Conservation (phyloP, 1,284 basidiomycete genomes). For the Waitea zeae region DNA sequence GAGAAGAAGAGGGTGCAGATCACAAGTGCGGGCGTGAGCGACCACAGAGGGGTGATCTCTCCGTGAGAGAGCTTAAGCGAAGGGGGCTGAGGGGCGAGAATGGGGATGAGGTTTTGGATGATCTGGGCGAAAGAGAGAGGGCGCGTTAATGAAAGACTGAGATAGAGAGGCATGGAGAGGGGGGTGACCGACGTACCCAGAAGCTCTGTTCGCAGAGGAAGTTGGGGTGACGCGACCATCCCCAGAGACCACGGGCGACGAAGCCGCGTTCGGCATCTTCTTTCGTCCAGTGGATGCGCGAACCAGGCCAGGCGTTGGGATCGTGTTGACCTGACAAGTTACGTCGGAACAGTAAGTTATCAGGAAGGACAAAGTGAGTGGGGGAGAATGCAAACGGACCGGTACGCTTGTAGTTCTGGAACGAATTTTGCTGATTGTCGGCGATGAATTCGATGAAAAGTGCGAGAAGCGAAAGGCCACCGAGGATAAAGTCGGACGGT, state of each 20-base stretch:
- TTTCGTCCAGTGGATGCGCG: constrained; percentile 42
- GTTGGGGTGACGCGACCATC: constrained; percentile 81
- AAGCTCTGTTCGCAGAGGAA: constrained; percentile 80
- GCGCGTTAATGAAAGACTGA: constrained; percentile 12
- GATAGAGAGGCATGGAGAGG: constrained; percentile 6
- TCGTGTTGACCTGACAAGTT: constrained; percentile 17
- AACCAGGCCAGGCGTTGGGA: constrained; percentile 45
- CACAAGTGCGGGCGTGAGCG: constrained; percentile 35
- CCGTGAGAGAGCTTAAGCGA: constrained; percentile 12
- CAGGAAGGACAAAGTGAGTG: too few relatives aligned
- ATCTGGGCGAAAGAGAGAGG: too few relatives aligned
- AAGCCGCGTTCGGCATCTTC: constrained; percentile 71
- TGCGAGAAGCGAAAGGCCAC: constrained; percentile 36
- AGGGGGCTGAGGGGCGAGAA: constrained; percentile 29
- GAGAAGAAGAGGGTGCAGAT: constrained; percentile 53
- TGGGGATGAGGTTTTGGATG: constrained; percentile 49
- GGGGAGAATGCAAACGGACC: too few relatives aligned
- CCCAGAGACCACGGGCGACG: constrained; percentile 72
- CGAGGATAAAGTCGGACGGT: constrained; percentile 50
- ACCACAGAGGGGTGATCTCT: constrained; percentile 18
- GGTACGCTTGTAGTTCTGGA: constrained; percentile 64
- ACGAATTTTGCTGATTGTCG: constrained; percentile 86
- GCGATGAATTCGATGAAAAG: constrained; percentile 62
- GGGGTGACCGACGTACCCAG: constrained; percentile 42
- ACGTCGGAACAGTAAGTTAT: too few relatives aligned